A percentile compares a stretch with the other conserved stretches of the same genome.
Evolutionary conservation across 148 eudicot genomes (phyloP).

Genomic region (Talinum fruticosum): DNA sequence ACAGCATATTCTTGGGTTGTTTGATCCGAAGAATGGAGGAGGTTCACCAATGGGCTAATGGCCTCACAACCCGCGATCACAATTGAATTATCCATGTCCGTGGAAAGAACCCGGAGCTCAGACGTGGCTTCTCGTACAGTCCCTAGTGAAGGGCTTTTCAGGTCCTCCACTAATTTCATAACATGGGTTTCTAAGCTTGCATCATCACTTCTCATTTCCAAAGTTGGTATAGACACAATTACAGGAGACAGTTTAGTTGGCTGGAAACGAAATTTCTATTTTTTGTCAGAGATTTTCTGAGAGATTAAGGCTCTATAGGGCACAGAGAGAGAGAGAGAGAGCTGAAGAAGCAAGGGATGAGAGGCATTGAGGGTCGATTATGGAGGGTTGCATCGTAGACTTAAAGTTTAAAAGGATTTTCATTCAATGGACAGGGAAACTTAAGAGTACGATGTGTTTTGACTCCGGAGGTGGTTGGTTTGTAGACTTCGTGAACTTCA

Average conservation of each 20-base stretch:
- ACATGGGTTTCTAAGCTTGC: constrained; percentile 51
- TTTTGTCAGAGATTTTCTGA: constrained; percentile 33
- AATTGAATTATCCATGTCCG: constrained; percentile 65
- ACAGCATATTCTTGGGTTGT: constrained; percentile 72
- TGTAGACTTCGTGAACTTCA: neutral
- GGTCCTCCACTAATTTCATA: constrained; percentile 49
- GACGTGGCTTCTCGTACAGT: constrained; percentile 50
- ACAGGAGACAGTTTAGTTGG: constrained; percentile 49
- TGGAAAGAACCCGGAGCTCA: constrained; percentile 66
- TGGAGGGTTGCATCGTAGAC: neutral
- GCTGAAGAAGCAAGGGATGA: too few species aligned
- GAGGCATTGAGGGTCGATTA: too few species aligned
- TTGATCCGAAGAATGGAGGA: constrained; percentile 56
- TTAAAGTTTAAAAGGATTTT: neutral
- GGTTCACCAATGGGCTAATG: constrained; percentile 49
- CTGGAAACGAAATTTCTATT: constrained; percentile 40
- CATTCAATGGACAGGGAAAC: neutral
- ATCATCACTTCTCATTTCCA: constrained; percentile 42
- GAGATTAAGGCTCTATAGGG: constrained; percentile 40
- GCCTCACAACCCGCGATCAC: constrained; percentile 66
- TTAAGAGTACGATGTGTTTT: too few species aligned
- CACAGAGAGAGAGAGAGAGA: too few species aligned
- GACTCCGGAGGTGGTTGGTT: neutral
- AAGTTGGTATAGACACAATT: constrained; percentile 41
- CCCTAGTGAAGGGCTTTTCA: constrained; percentile 48